Base-by-base conservation (phyloP, 768 basidiomycete species). In the Cystofilobasidium macerans region DNA sequence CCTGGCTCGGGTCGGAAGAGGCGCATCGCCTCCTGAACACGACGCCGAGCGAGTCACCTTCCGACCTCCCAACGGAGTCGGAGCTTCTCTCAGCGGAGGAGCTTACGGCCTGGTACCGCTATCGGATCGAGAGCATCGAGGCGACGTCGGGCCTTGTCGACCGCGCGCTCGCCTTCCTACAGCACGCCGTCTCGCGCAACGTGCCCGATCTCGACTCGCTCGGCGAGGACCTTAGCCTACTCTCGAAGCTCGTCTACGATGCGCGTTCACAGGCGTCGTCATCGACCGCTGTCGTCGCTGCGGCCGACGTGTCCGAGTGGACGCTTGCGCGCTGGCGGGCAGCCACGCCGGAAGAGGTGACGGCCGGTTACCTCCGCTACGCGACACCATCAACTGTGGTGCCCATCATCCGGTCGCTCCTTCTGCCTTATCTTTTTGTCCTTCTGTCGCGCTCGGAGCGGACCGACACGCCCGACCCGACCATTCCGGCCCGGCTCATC, bases 401-500 rank as follows among this genome's bases (percentile, higher is more conserved):
- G 2, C 74, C 75, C 51, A 86, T 91, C 70, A 84, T 98, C 47
- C 77, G 80, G 28, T 82, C 80, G 35, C 84, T 95, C 40, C 88
- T 94, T 40, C 80, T 91, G 76, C 94, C 94, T 3, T 99, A 95
- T 74, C 82, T 98, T 0, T 93, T 86, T 70, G 90, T 97, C 28
- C 80, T 98, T 33, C 92, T 97, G 75, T 82, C 89, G 26, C 85
- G 87, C 26, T 83, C 85, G 53, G 93, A 98, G 76, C 86, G 93
- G 28, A 77, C 82, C 20, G 89, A 89, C 20, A 73, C 75, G 13
- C 83, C 88, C 0, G 87, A 92, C 73, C 80, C 84, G 20, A 74
- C 75, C 20, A 77, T 92, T n/a, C 82, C 83, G 30, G 81, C 77
- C 7, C 84, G 84, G 22, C 74, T 73, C 36, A 64, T 74, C 45